Percentiles rank a stretch among this genome's conserved stretches.
phyloP scores from a whole-genome alignment of 352 stramenopile genomes.

The Pythium phragmiticola region DNA sequence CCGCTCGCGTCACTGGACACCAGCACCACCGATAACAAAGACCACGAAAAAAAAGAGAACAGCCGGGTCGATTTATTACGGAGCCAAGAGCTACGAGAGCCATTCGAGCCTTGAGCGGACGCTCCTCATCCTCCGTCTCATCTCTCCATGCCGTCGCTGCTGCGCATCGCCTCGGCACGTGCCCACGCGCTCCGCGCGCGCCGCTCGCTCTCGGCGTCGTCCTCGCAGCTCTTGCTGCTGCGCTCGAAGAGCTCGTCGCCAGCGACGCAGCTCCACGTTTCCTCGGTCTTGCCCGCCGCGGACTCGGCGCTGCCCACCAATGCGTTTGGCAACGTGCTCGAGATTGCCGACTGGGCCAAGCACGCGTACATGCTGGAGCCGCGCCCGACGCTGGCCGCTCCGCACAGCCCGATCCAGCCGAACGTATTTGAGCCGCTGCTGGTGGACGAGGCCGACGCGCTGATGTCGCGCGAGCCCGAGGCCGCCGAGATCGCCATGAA shows the following conservation, averaged over 20 bases:
- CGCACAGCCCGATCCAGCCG: neutral
- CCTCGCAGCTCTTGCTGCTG: neutral
- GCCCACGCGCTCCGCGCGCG: constrained; percentile 12
- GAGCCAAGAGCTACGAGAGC: constrained; percentile 3
- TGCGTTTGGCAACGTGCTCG: constrained; percentile 30
- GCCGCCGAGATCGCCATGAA: constrained; percentile 19
- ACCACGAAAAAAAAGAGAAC: constrained; percentile 21
- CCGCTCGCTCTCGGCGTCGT: constrained; percentile 4
- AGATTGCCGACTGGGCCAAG: constrained; percentile 62
- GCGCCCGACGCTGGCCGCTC: constrained; percentile 39
- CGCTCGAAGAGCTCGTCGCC: constrained; percentile 30
- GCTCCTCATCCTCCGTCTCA: neutral
- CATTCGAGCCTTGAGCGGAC: neutral
- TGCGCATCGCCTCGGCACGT: constrained; percentile 14
- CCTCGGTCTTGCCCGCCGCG: neutral
- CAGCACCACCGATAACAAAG: constrained; percentile 11
- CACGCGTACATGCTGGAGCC: constrained; percentile 51
- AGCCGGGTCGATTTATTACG: neutral
- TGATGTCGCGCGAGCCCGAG: constrained; percentile 8
- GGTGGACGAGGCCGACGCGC: constrained; percentile 22
- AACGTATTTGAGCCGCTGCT: constrained; percentile 26
- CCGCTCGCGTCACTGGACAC: constrained; percentile 1
- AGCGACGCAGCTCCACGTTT: neutral
- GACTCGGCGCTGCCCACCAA: constrained; percentile 8
- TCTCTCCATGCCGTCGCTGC: constrained; percentile 14